Evolutionary conservation across 2,329 filamentous ascomycete species (phyloP), one percentile per base, ranked within the genome.

Genomic region (Fonsecaea multimorphosa): DNA sequence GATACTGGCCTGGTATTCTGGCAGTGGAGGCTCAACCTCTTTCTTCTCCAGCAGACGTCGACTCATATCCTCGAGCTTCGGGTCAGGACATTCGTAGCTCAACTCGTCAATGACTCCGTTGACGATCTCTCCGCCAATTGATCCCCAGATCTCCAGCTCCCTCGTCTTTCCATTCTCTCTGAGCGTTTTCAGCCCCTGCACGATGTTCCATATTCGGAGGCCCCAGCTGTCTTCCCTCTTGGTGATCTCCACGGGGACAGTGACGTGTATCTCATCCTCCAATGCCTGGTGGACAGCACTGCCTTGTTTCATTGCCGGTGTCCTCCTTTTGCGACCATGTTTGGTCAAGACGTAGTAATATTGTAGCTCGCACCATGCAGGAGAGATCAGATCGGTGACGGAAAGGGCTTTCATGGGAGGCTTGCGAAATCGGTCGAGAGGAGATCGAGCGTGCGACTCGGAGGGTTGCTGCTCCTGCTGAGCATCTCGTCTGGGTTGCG

Each of bases 281-380:
- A 98, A 85, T 38, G 85, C 85, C 73, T 93, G 87, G 72, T 99
- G 95, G 11, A 98, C 86, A 40, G 84, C 87, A 40, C 87, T 89
- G 0, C 95, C 95, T 60, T 87, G 85, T 75, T 88, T 89, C 95
- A 99, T 99, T 0, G 92, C 92, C 1, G 85, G 78, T 0, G 93
- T 98, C 36, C 83, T 83, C 61, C 86, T 89, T 75, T 91, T 93
- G 64, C 86, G 86, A 0, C 94, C 95, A 74, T 89, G 87, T 61
- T 87, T 88, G 2, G 89, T 91, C 61, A 99, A 83, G 0, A 88
- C 91, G 78, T 96, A 97, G 83, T 88, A 93, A 73, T 97, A 96
- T 76, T 98, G 93, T 65, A 98, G 78, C 78, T 99, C 94, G 76
- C 95, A 99, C 95, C 95, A 99, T 7, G 93, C 89, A 1, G 93